These are phyloP conservation scores for Pythium utonaiense DNA, from an alignment of 352 stramenopile species.

Conservation along the genomic window DNA sequence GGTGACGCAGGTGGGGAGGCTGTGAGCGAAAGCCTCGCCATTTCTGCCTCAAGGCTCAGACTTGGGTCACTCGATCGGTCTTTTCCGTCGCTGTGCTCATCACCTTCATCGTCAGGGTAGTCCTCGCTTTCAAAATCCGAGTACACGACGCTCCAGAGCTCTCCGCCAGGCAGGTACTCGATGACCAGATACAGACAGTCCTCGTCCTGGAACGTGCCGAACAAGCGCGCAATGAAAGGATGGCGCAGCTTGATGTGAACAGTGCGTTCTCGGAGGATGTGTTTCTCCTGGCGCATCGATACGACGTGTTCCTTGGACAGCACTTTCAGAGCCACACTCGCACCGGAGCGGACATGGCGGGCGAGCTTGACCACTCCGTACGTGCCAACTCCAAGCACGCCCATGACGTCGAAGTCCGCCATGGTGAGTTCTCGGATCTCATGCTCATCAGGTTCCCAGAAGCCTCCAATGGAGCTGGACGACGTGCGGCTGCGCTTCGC, in stretches of 20 bases:
- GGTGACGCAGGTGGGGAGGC: slow-evolving; percentile 16
- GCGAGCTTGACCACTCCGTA: slow-evolving; percentile 82
- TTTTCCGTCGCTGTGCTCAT: slow-evolving; percentile 9
- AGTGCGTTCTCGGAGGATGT: slow-evolving; percentile 70
- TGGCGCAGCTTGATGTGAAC: slow-evolving; percentile 67
- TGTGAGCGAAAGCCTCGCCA: background rate
- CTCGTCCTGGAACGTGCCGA: slow-evolving; percentile 81
- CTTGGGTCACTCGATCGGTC: background rate
- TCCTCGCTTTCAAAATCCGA: slow-evolving; percentile 36
- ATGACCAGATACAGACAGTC: slow-evolving; percentile 81
- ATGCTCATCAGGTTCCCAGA: slow-evolving; percentile 31
- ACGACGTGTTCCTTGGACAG: slow-evolving; percentile 75
- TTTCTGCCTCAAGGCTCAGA: background rate
- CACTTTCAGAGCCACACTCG: slow-evolving; percentile 70
- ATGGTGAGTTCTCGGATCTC: slow-evolving; percentile 40
- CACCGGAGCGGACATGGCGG: slow-evolving; percentile 50
- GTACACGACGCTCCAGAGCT: slow-evolving; percentile 79
- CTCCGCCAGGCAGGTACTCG: slow-evolving; percentile 72
- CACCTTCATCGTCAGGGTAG: slow-evolving; percentile 21
- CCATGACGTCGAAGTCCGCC: slow-evolving; percentile 61
- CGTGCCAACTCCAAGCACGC: slow-evolving; percentile 69
- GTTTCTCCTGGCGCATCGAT: slow-evolving; percentile 67
- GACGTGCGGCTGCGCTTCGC: slow-evolving; percentile 23
- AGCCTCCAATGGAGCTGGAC: slow-evolving; percentile 25
- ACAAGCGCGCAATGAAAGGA: slow-evolving; percentile 64